Evolutionary conservation across 805 yeast genomes (phyloP), one percentile per base, ranked within the genome.

Genomic region (Helenozyma baotianmanensis): DNA sequence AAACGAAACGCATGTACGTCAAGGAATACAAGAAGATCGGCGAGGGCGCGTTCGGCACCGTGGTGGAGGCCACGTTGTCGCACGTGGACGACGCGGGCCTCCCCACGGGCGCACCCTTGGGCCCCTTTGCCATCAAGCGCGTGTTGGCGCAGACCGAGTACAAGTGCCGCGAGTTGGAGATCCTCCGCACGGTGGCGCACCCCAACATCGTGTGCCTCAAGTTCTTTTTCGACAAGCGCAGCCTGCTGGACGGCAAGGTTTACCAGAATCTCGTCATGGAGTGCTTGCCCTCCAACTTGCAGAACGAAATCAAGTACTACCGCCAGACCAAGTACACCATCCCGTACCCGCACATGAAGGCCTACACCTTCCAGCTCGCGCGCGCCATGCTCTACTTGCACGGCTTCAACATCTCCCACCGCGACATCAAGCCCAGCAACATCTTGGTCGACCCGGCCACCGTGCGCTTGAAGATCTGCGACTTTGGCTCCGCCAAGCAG

Each of bases 71-170:
- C 1, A 74, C 76, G 42, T 61, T 67, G 29, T 55, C 54, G 35
- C 48, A 53, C 60, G 34, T 64, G 53, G 54, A 51, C 54, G 47
- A 50, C 42, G 39, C 31, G 27, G 38, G 45, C 8, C 15, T 23
- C 19, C 39, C 42, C 18, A 30, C 30, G 42, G 27, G 38, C 19
- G 32, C 56, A 21, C 79, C 86, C 84, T 60, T 78, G 24, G 94
- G 94, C 1, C 94, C 94, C 0, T 84, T 74, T 63, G 92, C 92
- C 14, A 82, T 84, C 38, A 84, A 84, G 50, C 74, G 86, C 46
- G 92, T 83, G 1, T 89, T 90, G 16, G 90, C 92, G 1, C 92
- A 84, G 51, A 84, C 92, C 0, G 94, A 84, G 56, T 84, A 83
- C 56, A 84, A 84, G 58, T 76, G 84, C 31, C 68, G 95, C 58